phyloP scores from a whole-genome alignment of 2,329 filamentous ascomycete genomes.

The Paraphaeosphaeria sporulosa region DNA sequence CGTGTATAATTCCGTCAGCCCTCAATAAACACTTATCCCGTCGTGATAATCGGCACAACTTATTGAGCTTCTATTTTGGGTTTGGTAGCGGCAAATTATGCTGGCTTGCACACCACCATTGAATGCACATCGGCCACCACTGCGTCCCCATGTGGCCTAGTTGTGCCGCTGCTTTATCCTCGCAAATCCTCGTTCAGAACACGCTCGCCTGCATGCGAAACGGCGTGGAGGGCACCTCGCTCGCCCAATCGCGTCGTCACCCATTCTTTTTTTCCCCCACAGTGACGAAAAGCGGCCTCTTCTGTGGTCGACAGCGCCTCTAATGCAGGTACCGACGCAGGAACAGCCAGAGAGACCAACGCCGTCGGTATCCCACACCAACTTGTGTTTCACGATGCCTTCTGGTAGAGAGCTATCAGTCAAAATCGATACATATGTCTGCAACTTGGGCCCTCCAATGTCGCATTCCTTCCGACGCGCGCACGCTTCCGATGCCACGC shows the following conservation, averaged over 20 bases:
- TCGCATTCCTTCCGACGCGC: neutral
- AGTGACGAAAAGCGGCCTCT: slow-evolving; percentile 32
- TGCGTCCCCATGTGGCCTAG: slow-evolving; percentile 29
- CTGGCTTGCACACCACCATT: slow-evolving; percentile 38
- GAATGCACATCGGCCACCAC: slow-evolving; percentile 39
- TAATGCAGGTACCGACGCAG: slow-evolving; percentile 53
- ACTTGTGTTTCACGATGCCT: slow-evolving; percentile 4
- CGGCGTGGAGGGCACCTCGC: slow-evolving; percentile 34
- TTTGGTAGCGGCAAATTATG: slow-evolving; percentile 38
- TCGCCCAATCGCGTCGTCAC: slow-evolving; percentile 35
- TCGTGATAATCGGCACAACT: slow-evolving; percentile 23
- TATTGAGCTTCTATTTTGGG: slow-evolving; percentile 43
- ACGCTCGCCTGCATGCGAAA: slow-evolving; percentile 40
- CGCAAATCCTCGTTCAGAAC: slow-evolving; percentile 15
- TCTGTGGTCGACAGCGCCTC: slow-evolving; percentile 34
- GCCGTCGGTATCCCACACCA: slow-evolving; percentile 22
- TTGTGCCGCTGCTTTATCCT: slow-evolving; percentile 35
- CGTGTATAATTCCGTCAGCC: slow-evolving; percentile 43
- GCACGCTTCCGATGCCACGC: slow-evolving; percentile 9
- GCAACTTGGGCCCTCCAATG: neutral
- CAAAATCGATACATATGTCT: neutral
- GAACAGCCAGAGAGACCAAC: slow-evolving; percentile 36
- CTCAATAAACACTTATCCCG: slow-evolving; percentile 40
- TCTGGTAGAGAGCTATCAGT: neutral
- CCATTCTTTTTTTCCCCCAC: slow-evolving; percentile 35